phyloP scores from a whole-genome alignment of 768 basidiomycete species.

The Psilocybe tampanensis region DNA sequence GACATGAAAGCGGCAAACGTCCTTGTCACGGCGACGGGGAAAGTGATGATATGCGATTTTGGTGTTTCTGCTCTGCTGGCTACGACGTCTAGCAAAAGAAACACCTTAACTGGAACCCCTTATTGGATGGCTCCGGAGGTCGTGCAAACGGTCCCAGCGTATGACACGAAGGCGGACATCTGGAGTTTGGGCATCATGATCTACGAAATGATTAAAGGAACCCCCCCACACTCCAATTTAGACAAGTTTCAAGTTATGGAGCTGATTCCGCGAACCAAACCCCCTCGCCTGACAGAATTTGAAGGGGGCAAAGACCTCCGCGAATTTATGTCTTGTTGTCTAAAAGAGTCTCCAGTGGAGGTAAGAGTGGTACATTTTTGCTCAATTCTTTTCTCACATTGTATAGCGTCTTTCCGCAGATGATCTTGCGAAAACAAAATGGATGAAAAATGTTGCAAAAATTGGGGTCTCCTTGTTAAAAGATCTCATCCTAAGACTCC shows the following conservation, averaged over 20 bases:
- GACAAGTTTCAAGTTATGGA: slow-evolving; percentile 87
- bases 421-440: slow-evolving; percentile 83
- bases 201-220: slow-evolving; percentile 96
- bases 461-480: slow-evolving; percentile 66
- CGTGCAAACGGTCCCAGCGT: slow-evolving; percentile 83
- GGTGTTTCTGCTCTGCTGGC: slow-evolving; percentile 94
- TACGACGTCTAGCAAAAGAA: slow-evolving; percentile 85
- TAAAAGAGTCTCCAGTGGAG: slow-evolving; percentile 80
- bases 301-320: slow-evolving; percentile 85
- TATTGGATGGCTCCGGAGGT: slow-evolving; percentile 99
- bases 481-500: slow-evolving; percentile 80
- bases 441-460: slow-evolving; percentile 83
- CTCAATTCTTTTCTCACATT: slow-evolving; percentile 4
- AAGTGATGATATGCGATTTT: slow-evolving; percentile 97
- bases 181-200: slow-evolving; percentile 98
- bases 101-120: slow-evolving; percentile 95
- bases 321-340: slow-evolving; percentile 83
- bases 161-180: slow-evolving; percentile 97
- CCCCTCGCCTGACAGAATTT: slow-evolving; percentile 75
- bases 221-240: slow-evolving; percentile 89
- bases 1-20: slow-evolving; percentile 99
- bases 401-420: slow-evolving; percentile 89
- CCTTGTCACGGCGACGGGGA: slow-evolving; percentile 84
- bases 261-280: slow-evolving; percentile 83
- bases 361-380: slow-evolving; percentile 42